Percentiles rank a stretch among this genome's conserved stretches.
Evolutionary conservation across 2,329 filamentous ascomycete genomes (phyloP).

Genomic region (Plectosphaerella sp.): DNA sequence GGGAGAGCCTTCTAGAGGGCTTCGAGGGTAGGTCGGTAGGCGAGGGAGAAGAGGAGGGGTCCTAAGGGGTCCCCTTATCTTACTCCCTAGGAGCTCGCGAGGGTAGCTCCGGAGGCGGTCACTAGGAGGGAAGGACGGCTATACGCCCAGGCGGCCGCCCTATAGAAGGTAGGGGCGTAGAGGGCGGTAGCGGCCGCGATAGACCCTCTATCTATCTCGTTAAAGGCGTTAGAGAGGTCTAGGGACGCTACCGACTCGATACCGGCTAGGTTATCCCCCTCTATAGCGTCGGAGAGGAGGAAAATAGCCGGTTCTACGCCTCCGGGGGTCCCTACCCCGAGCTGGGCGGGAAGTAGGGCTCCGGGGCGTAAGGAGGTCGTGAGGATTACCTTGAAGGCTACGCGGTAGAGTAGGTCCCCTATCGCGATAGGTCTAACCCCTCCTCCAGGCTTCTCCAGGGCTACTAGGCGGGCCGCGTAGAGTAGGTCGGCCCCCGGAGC

Average conservation of each 20-base stretch:
- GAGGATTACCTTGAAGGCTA: neutral
- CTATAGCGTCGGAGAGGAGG: neutral
- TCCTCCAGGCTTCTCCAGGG: no score
- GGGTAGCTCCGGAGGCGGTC: no score
- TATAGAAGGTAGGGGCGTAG: no score
- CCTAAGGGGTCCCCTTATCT: no score
- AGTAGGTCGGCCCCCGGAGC: neutral
- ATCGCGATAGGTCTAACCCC: neutral
- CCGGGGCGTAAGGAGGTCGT: neutral
- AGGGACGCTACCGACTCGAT: no score
- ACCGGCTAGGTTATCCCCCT: neutral
- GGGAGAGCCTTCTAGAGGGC: neutral
- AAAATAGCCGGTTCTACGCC: neutral
- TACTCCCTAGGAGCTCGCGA: no score
- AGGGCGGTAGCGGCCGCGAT: neutral
- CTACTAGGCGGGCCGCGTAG: neutral
- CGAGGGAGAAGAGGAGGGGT: no score
- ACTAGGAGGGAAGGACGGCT: no score
- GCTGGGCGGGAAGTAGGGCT: neutral
- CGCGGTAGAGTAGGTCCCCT: neutral
- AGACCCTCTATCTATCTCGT: neutral
- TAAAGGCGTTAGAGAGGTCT: neutral
- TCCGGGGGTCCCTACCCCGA: neutral
- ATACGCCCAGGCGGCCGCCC: no score
- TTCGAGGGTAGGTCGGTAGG: no score